Evolutionary conservation across 441 rosid species (phyloP).

Genomic region (Flueggea neowawraea): DNA sequence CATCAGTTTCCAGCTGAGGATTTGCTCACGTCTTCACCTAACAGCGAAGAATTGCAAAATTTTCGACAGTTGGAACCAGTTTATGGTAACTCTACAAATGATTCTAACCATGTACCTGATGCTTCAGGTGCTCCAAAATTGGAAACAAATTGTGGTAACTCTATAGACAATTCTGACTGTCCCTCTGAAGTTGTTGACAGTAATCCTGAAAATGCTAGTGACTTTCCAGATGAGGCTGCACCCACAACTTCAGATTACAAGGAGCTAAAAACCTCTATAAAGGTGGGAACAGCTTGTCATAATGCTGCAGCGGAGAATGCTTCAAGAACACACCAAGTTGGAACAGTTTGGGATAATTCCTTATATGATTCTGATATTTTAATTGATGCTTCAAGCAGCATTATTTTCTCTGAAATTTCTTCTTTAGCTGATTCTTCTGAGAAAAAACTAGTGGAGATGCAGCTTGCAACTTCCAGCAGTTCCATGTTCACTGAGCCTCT

Average conservation of each 20-base stretch:
- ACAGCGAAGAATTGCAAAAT: conserved; percentile 12
- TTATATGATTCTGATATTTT: too few relatives aligned
- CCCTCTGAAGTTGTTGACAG: background rate
- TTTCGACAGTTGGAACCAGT: too few relatives aligned
- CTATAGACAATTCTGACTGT: background rate
- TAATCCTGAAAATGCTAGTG: too few relatives aligned
- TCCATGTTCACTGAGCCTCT: conserved; percentile 20
- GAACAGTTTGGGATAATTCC: too few relatives aligned
- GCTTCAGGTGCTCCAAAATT: conserved; percentile 7
- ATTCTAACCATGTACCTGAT: conserved; percentile 13
- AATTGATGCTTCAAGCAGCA: background rate
- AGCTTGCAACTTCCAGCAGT: conserved; percentile 17
- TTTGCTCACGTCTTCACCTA: conserved; percentile 22
- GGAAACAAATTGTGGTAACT: too few relatives aligned
- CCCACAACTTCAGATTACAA: too few relatives aligned
- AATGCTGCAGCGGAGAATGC: too few relatives aligned
- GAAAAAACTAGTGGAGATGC: conserved; percentile 16
- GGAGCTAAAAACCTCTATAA: background rate
- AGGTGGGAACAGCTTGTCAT: too few relatives aligned
- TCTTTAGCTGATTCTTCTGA: conserved; percentile 14
- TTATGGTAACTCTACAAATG: too few relatives aligned
- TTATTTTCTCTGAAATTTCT: conserved; percentile 18
- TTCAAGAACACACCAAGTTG: too few relatives aligned
- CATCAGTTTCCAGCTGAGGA: conserved; percentile 8
- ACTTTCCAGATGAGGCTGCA: background rate